A percentile compares a stretch with the other conserved stretches of the same genome.
These are phyloP conservation scores for Cucurbitaria berberidis DNA, from an alignment of 2,329 filamentous ascomycete genomes.

Conservation along the genomic window DNA sequence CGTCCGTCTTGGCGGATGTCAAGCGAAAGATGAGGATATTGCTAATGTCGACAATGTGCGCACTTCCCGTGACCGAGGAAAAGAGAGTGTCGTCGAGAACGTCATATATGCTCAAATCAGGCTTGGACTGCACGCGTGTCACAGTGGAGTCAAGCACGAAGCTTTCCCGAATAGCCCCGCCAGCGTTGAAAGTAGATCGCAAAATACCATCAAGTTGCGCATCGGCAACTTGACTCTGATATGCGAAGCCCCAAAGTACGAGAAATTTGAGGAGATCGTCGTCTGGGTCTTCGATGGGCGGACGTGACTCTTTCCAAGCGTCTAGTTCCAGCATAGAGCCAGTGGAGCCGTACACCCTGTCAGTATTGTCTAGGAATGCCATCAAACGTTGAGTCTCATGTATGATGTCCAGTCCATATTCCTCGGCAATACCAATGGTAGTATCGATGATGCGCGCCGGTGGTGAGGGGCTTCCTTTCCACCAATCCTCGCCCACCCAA, in stretches of 20 bases:
- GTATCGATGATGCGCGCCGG: slow-evolving; percentile 59
- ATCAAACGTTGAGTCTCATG: slow-evolving; percentile 66
- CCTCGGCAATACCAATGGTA: slow-evolving; percentile 34
- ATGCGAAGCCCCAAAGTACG: slow-evolving; percentile 56
- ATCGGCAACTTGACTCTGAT: slow-evolving; percentile 50
- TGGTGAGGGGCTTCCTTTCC: slow-evolving; percentile 62
- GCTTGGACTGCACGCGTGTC: slow-evolving; percentile 22
- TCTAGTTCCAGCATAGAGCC: slow-evolving; percentile 58
- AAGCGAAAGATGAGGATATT: slow-evolving; percentile 61
- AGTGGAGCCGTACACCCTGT: slow-evolving; percentile 64
- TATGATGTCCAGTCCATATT: slow-evolving; percentile 52
- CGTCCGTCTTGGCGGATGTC: slow-evolving; percentile 42
- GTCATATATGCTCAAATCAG: slow-evolving; percentile 58
- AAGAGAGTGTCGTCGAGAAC: slow-evolving; percentile 59
- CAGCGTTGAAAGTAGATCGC: slow-evolving; percentile 50
- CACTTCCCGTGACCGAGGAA: slow-evolving; percentile 25
- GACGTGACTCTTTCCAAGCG: slow-evolving; percentile 34
- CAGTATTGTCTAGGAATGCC: slow-evolving; percentile 64
- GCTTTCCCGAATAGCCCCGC: slow-evolving; percentile 32
- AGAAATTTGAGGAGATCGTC: slow-evolving; percentile 55
- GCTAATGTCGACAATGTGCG: slow-evolving; percentile 47
- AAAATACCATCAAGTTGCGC: slow-evolving; percentile 53
- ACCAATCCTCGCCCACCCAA: slow-evolving; percentile 65
- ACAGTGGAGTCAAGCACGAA: slow-evolving; percentile 39
- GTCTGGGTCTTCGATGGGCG: slow-evolving; percentile 36